Percentiles rank a stretch among this genome's conserved stretches.
These are phyloP conservation scores for Tilletia indica DNA, from an alignment of 1,284 basidiomycete genomes.

Conservation along the genomic window DNA sequence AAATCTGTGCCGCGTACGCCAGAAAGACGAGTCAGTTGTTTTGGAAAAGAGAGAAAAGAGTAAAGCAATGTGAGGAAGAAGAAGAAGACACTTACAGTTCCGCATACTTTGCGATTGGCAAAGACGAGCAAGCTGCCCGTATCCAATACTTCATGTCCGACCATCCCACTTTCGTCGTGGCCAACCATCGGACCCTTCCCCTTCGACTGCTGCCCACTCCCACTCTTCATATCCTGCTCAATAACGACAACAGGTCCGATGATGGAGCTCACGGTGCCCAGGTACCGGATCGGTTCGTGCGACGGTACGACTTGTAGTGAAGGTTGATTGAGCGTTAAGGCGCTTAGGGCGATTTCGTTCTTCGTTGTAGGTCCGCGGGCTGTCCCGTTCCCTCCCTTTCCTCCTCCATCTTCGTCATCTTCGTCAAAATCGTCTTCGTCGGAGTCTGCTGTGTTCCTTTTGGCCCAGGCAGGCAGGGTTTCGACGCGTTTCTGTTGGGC, in stretches of 20 bases:
- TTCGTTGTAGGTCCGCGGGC: conserved; percentile 37
- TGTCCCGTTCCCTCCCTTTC: not conserved
- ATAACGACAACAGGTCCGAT: conserved; percentile 50
- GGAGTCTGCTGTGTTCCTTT: conserved; percentile 7
- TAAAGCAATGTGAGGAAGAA: not conserved
- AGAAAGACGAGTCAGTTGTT: not conserved
- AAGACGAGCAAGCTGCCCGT: conserved; percentile 82
- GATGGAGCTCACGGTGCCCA: conserved; percentile 48
- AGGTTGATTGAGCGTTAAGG: conserved; percentile 31
- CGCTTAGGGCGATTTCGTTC: conserved; percentile 34
- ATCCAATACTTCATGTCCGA: conserved; percentile 71
- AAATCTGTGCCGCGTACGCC: conserved; percentile 62
- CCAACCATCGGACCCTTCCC: not conserved
- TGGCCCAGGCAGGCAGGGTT: not conserved
- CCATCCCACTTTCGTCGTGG: conserved; percentile 20
- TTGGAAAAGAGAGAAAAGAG: not conserved
- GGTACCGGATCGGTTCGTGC: conserved; percentile 24
- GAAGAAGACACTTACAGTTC: conserved; percentile 65
- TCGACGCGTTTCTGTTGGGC: not conserved
- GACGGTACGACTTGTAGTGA: conserved; percentile 25
- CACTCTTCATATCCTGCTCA: conserved; percentile 37
- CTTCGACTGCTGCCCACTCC: not conserved
- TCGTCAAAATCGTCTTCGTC: conserved; percentile 30
- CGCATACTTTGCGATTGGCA: conserved; percentile 75
- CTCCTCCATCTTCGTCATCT: conserved; percentile 30